Conservation (phyloP, 2,329 filamentous ascomycete genomes). For the Orbilia javanica region DNA sequence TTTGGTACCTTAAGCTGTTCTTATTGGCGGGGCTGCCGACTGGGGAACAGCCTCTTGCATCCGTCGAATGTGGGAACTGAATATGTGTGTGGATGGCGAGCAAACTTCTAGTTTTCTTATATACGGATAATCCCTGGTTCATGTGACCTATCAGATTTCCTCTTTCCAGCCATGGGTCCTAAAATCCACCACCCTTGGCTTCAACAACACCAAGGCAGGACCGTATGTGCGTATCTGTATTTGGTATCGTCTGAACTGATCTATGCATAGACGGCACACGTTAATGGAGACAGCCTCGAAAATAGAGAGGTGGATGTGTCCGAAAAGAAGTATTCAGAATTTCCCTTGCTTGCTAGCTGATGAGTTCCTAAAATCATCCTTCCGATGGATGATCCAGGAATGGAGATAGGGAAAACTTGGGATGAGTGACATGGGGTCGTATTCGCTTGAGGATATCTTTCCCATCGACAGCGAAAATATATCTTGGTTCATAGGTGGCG, state of each 20-base stretch:
- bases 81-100: constrained; percentile 24
- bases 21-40: constrained; percentile 49
- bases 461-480: constrained; percentile 3
- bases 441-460: constrained; percentile 38
- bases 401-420: neutral
- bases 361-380: constrained; percentile 14
- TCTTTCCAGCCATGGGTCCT: neutral
- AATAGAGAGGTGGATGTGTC: constrained; percentile 19
- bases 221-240: constrained; percentile 28
- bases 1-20: constrained; percentile 8
- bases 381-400: constrained; percentile 30
- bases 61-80: constrained; percentile 27
- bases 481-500: constrained; percentile 34
- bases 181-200: constrained; percentile 25
- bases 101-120: constrained; percentile 34
- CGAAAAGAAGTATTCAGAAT: constrained; percentile 14
- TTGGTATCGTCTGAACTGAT: constrained; percentile 36
- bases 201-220: constrained; percentile 15
- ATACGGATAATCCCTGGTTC: constrained; percentile 40
- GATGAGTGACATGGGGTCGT: neutral
- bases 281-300: constrained; percentile 14
- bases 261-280: constrained; percentile 37
- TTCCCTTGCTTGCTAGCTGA: constrained; percentile 19
- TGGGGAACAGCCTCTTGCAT: constrained; percentile 43
- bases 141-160: constrained; percentile 51